Conservation (phyloP, 2,329 filamentous ascomycete species). For the Rhynchosporium agropyri region DNA sequence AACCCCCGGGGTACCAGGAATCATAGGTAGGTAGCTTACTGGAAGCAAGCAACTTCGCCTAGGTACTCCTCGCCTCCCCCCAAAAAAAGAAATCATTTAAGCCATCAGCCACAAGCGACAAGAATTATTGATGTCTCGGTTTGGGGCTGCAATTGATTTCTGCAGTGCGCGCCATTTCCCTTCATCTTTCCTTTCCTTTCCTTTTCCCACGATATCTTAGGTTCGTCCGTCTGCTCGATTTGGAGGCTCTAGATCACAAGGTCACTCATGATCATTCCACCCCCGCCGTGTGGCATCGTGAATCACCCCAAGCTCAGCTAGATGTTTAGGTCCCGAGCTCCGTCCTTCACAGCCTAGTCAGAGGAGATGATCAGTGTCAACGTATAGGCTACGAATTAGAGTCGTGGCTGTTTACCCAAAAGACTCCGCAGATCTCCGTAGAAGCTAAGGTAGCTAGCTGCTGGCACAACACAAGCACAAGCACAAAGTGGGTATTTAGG, state of each 20-base stretch:
- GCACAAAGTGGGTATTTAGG: neutral
- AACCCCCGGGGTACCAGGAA: too few species aligned
- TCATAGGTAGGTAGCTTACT: neutral
- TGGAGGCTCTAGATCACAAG: constrained; percentile 2
- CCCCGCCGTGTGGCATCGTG: neutral
- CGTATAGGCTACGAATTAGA: neutral
- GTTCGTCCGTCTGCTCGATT: too few species aligned
- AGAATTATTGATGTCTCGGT: neutral
- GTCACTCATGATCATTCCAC: neutral
- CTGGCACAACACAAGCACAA: too few species aligned
- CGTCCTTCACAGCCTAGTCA: neutral
- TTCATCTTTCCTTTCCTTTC: neutral
- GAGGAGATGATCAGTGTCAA: neutral
- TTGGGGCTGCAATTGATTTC: constrained; percentile 6
- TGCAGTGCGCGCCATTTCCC: neutral
- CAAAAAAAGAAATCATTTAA: too few species aligned
- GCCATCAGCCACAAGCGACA: neutral
- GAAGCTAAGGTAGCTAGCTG: neutral
- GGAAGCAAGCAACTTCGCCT: neutral
- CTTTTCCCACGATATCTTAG: neutral
- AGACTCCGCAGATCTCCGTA: neutral
- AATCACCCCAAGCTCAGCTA: neutral
- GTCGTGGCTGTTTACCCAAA: neutral
- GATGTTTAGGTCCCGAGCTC: constrained; percentile 5
- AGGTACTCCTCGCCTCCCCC: too few species aligned